Evolutionary conservation across 306 rosid species (phyloP).

Genomic region (Ammopiptanthus mongolicus): DNA sequence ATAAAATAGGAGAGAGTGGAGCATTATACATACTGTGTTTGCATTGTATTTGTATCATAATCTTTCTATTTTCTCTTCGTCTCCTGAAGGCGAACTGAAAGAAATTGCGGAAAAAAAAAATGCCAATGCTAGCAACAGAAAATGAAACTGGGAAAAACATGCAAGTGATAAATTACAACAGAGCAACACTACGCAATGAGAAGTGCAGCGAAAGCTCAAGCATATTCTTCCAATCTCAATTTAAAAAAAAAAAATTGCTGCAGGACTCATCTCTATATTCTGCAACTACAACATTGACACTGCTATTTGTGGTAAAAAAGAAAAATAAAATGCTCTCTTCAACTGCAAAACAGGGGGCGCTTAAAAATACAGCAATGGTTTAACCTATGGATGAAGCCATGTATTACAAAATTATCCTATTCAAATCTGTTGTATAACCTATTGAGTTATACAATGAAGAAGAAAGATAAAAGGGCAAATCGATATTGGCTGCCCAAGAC

Average conservation of each 20-base stretch:
- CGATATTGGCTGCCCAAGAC: conserved; percentile 19
- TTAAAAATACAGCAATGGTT: conserved; percentile 10
- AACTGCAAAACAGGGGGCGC: conserved; percentile 5
- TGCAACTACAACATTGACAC: conserved; percentile 8
- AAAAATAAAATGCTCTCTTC: conserved; percentile 2
- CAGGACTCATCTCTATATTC: conserved; percentile 6
- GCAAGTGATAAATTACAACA: neutral
- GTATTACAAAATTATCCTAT: conserved; percentile 25
- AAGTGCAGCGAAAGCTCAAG: neutral
- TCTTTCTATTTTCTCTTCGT: neutral
- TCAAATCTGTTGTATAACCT: conserved; percentile 23
- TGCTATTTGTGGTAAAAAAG: neutral
- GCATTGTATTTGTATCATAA: neutral
- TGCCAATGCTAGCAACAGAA: neutral
- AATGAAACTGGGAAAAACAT: neutral
- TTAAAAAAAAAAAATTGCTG: conserved; percentile 14
- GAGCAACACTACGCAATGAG: neutral
- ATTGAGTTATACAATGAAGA: conserved; percentile 8
- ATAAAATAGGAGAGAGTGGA: neutral
- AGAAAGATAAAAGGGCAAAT: neutral
- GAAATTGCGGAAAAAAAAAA: neutral
- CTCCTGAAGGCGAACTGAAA: neutral
- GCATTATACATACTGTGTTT: neutral
- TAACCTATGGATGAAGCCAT: conserved; percentile 19
- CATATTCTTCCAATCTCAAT: neutral